phyloP scores from a whole-genome alignment of 805 yeast genomes.

The Soucietia sequanensis region DNA sequence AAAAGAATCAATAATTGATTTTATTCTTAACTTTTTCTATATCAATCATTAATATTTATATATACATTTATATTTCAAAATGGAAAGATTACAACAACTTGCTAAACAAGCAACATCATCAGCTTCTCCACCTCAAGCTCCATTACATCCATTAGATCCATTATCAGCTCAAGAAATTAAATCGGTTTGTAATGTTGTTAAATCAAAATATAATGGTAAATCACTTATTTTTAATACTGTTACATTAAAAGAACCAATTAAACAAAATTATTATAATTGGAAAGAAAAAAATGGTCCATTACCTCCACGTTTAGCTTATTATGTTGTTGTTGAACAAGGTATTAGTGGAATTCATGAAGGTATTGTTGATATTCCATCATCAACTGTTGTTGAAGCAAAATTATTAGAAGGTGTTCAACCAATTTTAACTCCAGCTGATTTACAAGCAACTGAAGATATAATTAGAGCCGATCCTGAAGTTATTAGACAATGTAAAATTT shows the following conservation, averaged over 20 bases:
- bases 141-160: constrained; percentile 72
- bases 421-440: constrained; percentile 68
- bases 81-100: constrained; percentile 68
- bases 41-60: too few species aligned
- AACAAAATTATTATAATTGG: constrained; percentile 63
- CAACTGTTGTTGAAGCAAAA: constrained; percentile 46
- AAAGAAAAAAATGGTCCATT: constrained; percentile 56
- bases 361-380: constrained; percentile 54
- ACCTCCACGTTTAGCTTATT: constrained; percentile 70
- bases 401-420: constrained; percentile 66
- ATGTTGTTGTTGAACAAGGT: constrained; percentile 58
- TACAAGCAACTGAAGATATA: constrained; percentile 58
- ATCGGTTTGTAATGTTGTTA: constrained; percentile 53
- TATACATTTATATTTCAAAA: too few species aligned
- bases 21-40: too few species aligned
- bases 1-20: too few species aligned
- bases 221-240: constrained; percentile 62
- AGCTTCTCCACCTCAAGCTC: constrained; percentile 50
- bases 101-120: constrained; percentile 62
- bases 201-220: constrained; percentile 45
- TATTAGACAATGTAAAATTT: constrained; percentile 66
- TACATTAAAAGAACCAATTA: constrained; percentile 70
- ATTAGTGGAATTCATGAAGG: constrained; percentile 70
- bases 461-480: constrained; percentile 71
- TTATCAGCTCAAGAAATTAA: constrained; percentile 61